Evolutionary conservation across 1,139 yeast genomes (phyloP).

Genomic region (Saccharomyces hybrid): DNA sequence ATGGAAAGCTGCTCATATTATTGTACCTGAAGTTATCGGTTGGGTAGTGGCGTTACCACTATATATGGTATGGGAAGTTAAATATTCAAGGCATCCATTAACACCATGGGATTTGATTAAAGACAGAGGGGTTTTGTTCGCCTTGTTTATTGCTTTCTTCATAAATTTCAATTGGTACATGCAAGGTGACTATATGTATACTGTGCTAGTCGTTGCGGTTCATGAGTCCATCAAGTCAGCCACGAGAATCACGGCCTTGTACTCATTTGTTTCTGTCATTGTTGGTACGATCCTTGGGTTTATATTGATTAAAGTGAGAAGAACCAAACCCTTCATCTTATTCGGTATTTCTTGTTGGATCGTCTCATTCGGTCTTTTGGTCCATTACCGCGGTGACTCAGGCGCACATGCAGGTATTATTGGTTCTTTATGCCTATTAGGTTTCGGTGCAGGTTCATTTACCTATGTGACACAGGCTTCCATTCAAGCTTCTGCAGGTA

Average conservation of each 20-base stretch:
- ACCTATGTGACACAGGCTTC: constrained; percentile 60
- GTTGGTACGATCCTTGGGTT: constrained; percentile 53
- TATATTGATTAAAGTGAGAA: constrained; percentile 42
- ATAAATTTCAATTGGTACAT: constrained; percentile 55
- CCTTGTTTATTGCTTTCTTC: constrained; percentile 45
- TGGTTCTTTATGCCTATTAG: constrained; percentile 55
- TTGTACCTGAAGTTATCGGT: constrained; percentile 58
- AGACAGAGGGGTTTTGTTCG: constrained; percentile 59
- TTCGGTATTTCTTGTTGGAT: constrained; percentile 51
- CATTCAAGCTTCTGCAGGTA: constrained; percentile 48
- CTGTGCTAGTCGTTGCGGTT: constrained; percentile 54
- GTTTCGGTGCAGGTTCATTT: constrained; percentile 68
- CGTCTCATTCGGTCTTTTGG: constrained; percentile 48
- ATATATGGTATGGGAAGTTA: constrained; percentile 49
- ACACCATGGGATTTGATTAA: constrained; percentile 45
- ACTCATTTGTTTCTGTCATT: constrained; percentile 58
- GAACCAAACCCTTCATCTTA: constrained; percentile 52
- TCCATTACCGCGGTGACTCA: constrained; percentile 42
- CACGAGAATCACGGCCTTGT: constrained; percentile 53
- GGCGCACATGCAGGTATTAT: constrained; percentile 47
- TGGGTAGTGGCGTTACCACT: constrained; percentile 45
- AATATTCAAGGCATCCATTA: constrained; percentile 42
- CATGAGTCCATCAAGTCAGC: constrained; percentile 51
- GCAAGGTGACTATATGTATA: constrained; percentile 61
- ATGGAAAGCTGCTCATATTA: constrained; percentile 51